Evolutionary conservation across 164 flowering plant genomes (phyloP).

Genomic region (Piper longum): DNA sequence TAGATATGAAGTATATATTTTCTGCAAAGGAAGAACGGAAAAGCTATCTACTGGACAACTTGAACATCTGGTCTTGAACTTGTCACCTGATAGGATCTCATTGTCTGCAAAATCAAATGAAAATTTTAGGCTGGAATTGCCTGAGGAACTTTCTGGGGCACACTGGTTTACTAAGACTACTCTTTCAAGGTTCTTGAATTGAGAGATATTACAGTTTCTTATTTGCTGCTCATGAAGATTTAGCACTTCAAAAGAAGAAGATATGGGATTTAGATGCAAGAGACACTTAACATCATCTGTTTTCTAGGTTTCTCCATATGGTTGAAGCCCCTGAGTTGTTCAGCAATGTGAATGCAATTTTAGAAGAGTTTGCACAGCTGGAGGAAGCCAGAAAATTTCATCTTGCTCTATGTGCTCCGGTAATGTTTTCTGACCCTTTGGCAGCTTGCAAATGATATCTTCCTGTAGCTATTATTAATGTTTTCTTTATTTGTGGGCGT

Average conservation of each 20-base stretch:
- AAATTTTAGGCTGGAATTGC: conserved; percentile 34
- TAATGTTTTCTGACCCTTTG: conserved; percentile 10
- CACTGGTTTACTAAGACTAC: conserved; percentile 76
- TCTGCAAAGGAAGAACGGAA: conserved; percentile 28
- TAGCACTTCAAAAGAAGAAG: not conserved
- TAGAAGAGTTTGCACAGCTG: conserved; percentile 66
- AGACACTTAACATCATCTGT: not conserved
- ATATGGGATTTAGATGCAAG: not conserved
- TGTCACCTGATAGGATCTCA: conserved; percentile 27
- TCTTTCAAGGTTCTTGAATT: conserved; percentile 37
- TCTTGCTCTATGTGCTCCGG: conserved; percentile 58
- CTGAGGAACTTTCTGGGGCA: conserved; percentile 22
- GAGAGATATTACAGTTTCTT: not conserved
- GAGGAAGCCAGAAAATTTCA: conserved; percentile 77
- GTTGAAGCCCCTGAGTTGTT: conserved; percentile 34
- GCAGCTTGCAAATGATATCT: not conserved
- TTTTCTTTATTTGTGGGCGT: conserved; percentile 19
- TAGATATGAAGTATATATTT: conserved; percentile 59
- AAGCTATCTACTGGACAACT: conserved; percentile 41
- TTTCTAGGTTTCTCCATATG: conserved; percentile 50
- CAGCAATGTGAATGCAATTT: conserved; percentile 20
- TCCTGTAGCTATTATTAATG: not conserved
- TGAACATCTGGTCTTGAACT: conserved; percentile 37
- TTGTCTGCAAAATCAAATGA: conserved; percentile 23
- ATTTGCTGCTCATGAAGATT: not conserved